Evolutionary conservation across 805 yeast species (phyloP).

Genomic region (Candida michaelii): DNA sequence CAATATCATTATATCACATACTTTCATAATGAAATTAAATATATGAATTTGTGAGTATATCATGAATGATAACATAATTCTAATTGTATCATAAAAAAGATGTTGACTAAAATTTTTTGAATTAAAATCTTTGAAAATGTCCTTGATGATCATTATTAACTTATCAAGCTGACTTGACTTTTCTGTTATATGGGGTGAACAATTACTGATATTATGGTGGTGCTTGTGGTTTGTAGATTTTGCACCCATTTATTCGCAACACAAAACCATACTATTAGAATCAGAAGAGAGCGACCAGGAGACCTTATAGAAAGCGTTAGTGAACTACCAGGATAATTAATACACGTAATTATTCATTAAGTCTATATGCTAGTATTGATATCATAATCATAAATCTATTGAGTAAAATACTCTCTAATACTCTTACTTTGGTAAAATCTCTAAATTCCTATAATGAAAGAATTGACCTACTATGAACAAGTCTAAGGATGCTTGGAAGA

Average conservation of each 20-base stretch:
- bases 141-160: too few relatives aligned
- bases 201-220: too few relatives aligned
- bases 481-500: constrained; percentile 77
- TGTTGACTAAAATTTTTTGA: background rate
- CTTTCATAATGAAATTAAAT: background rate
- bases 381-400: constrained; percentile 4
- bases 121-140: too few relatives aligned
- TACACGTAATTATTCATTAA: constrained; percentile 1
- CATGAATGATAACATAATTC: background rate
- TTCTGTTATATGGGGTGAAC: too few relatives aligned
- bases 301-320: too few relatives aligned
- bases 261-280: too few relatives aligned
- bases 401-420: background rate
- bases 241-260: constrained; percentile 1
- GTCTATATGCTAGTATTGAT: background rate
- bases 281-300: background rate
- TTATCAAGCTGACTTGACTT: too few relatives aligned
- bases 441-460: constrained; percentile 49
- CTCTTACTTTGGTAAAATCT: constrained; percentile 3
- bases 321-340: background rate
- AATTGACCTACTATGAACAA: constrained; percentile 72
- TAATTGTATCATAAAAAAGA: background rate
- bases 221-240: background rate
- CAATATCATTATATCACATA: background rate
- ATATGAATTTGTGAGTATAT: background rate